These are phyloP conservation scores for Acanthamoeba royreba DNA, from an alignment of 208 protist genomes.

Conservation along the genomic window DNA sequence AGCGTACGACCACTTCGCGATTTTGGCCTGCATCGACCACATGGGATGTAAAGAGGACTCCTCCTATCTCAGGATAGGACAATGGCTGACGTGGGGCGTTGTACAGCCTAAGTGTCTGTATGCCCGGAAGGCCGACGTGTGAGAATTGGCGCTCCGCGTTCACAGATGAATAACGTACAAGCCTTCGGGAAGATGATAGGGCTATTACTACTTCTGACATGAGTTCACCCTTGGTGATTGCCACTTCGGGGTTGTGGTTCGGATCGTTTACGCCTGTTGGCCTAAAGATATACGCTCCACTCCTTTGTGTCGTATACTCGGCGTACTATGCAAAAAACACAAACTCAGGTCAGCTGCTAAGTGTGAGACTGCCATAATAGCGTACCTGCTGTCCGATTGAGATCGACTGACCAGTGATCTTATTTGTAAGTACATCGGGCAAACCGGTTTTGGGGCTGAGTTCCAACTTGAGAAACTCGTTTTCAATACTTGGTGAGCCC, in stretches of 20 bases:
- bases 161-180: background rate
- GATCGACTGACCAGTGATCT: background rate
- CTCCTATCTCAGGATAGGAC: background rate
- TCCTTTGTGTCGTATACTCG: constrained; percentile 31
- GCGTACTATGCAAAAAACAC: background rate
- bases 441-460: background rate
- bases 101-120: background rate
- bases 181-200: background rate
- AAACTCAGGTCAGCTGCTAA: no score
- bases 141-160: no score
- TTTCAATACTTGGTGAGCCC: background rate
- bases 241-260: background rate
- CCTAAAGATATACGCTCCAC: constrained; percentile 56
- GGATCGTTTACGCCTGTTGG: background rate
- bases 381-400: background rate
- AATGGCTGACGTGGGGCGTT: background rate
- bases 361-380: no score
- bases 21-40: background rate
- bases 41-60: background rate
- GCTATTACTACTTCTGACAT: background rate
- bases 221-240: background rate
- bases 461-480: background rate
- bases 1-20: background rate
- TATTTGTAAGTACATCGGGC: background rate
- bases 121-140: no score